Base-by-base conservation (phyloP, 306 rosid species). In the Senna siamea region DNA sequence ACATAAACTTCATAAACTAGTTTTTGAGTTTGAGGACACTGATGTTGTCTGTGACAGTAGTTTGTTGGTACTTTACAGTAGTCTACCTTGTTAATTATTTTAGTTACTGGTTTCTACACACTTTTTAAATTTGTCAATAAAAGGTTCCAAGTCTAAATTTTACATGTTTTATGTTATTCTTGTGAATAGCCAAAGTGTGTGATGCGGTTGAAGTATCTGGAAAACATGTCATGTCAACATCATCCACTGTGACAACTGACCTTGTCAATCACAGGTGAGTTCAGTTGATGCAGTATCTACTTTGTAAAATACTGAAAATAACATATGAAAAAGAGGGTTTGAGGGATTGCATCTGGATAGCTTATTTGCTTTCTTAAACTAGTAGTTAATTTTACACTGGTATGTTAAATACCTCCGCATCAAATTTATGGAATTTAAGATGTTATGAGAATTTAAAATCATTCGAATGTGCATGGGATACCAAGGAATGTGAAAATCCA, bases 201-300 rank as follows among this genome's bases (percentile, higher is more conserved):
- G 98, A 94, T 72, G 96, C 98, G 66, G 95, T 89, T 77, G 98
- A 94, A 86, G 90, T 88, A 37, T 82, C 98, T 26, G 96, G 98
- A 52, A 94, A 80, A 83, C 90, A 89, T 83, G 98, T 89, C 71
- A 82, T 94, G 97, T 83, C 97, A 72, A 91, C 96, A 26, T 81
- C 98, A 48, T 85, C 93, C 69, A 81, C 88, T 11, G 98, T 94
- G 69, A 94, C 98, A 30, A 94, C 96, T 2, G 97, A 94, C 69
- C 87, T 89, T 23, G 95, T 88, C 23, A 73, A 87, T 63, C 93
- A 91, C 78, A 89, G 90, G 98, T 94, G 85, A 81, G 56, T 61
- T 85, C 59, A 71, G 65, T 52, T 17, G 30, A 47, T 80, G 78
- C 51, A 4, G 32, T 17, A 69, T 47, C 26, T 26, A 62, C n/a